Evolutionary conservation across 352 stramenopile species (phyloP).

Genomic region (Pythium periplocum): DNA sequence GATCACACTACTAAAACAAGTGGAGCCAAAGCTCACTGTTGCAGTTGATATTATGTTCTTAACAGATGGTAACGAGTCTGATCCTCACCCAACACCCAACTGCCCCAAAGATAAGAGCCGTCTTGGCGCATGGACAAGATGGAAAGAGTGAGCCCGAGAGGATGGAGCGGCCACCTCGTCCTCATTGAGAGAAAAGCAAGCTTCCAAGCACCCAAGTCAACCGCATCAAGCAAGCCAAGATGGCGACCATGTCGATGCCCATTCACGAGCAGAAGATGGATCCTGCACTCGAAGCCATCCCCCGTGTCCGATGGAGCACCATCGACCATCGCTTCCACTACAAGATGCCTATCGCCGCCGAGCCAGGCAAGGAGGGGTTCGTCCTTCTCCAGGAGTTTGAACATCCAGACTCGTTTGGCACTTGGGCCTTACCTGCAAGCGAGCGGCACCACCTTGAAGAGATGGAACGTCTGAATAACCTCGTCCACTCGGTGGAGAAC

Average conservation of each 20-base stretch:
- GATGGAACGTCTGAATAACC: slow-evolving; percentile 69
- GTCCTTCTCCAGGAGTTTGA: slow-evolving; percentile 70
- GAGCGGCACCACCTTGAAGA: slow-evolving; percentile 62
- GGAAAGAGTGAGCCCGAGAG: too few species aligned
- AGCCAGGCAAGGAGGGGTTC: slow-evolving; percentile 57
- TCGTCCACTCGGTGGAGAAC: slow-evolving; percentile 73
- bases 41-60: too few species aligned
- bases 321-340: slow-evolving; percentile 78
- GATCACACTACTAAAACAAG: too few species aligned
- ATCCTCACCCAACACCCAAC: too few species aligned
- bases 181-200: slow-evolving; percentile 2
- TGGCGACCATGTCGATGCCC: slow-evolving; percentile 38
- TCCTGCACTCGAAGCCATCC: slow-evolving; percentile 46
- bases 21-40: too few species aligned
- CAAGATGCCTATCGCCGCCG: slow-evolving; percentile 52
- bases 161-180: not conserved
- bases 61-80: too few species aligned
- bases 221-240: slow-evolving; percentile 15
- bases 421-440: slow-evolving; percentile 31
- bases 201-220: slow-evolving; percentile 2
- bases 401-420: slow-evolving; percentile 38
- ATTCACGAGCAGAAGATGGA: slow-evolving; percentile 21
- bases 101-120: too few species aligned
- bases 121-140: too few species aligned
- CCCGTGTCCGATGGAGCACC: slow-evolving; percentile 63